Evolutionary conservation across 73 alveolate genomes (phyloP), one percentile per base, ranked within the genome.

Genomic region (Paramecium sexaurelia): DNA sequence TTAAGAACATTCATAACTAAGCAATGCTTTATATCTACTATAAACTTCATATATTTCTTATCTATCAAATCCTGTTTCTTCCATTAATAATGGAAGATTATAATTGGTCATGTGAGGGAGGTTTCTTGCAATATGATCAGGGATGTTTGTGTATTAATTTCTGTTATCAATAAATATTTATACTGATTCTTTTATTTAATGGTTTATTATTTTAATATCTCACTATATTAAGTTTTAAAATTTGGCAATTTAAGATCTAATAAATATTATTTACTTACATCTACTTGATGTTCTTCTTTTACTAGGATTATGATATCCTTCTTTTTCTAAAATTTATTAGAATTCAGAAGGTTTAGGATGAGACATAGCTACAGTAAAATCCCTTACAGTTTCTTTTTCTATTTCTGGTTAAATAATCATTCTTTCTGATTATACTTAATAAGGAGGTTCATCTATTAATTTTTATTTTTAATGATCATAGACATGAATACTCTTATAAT

Each of bases 31-130:
- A 26, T 78, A 78, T 41, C 90, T 37, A 11, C 73, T 36, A 24
- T 41, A 78, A 20, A 78, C 90, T 45, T 78, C 90, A 78, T 78
- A 45, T 8, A 78, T 45, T 45, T 78, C 90, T 78, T 78, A 45
- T 78, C 90, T 78, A 43, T 78, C 73, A 22, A 78, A 78, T 39
- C 90, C 90, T 22, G 90, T 78, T 78, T 78, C 90, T 41, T 19
- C 1, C 90, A 78, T 78, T 37, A 78, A 24, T 45, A 15, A 29
- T 19, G 90, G 90, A n/a, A 78, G 15, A 45, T 78, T 78, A 7
- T 78, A 78, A 39, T 37, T 24, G 7, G 73, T 78, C 90, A 78
- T 41, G 1, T 32, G 68, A 24, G 90, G 90, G n/a, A 41, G 90
- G n/a, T 78, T 78, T 43, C 73, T 22, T 17, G 90, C 90, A 29